Conservation (phyloP, 2,329 filamentous ascomycete genomes). For the Colletotrichum cereale region DNA sequence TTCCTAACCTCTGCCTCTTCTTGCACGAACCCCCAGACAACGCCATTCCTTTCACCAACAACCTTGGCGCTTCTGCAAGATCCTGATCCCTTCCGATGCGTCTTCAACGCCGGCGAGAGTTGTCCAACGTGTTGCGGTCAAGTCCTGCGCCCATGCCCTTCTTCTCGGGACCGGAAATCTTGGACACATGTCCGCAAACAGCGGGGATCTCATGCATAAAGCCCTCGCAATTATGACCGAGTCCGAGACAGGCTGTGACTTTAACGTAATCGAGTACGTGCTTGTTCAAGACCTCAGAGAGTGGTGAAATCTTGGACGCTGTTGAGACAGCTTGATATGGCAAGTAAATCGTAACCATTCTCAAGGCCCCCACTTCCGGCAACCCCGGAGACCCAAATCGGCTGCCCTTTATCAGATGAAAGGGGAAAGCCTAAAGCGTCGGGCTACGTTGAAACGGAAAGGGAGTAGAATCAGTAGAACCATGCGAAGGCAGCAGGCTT, state of each 20-base stretch:
- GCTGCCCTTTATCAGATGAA: no score
- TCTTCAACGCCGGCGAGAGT: neutral
- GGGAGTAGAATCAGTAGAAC: no score
- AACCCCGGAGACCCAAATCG: neutral
- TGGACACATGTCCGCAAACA: neutral
- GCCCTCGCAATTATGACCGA: neutral
- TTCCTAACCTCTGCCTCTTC: neutral
- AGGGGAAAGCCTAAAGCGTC: no score
- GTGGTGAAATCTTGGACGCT: no score
- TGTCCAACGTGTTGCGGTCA: neutral
- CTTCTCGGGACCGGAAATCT: neutral
- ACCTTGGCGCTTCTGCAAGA: neutral
- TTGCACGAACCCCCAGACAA: neutral
- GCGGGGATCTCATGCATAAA: no score
- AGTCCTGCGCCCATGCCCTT: neutral
- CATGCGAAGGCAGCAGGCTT: no score
- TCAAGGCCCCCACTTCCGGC: no score
- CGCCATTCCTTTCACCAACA: neutral
- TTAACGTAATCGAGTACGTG: constrained; percentile 4
- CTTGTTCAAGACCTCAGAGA: no score
- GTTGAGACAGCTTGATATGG: neutral
- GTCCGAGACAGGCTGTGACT: neutral
- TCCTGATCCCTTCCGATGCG: neutral
- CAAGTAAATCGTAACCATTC: neutral
- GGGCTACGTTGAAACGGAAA: no score